Evolutionary conservation across 1,139 yeast species (phyloP).

Genomic region (Spathaspora sp.): DNA sequence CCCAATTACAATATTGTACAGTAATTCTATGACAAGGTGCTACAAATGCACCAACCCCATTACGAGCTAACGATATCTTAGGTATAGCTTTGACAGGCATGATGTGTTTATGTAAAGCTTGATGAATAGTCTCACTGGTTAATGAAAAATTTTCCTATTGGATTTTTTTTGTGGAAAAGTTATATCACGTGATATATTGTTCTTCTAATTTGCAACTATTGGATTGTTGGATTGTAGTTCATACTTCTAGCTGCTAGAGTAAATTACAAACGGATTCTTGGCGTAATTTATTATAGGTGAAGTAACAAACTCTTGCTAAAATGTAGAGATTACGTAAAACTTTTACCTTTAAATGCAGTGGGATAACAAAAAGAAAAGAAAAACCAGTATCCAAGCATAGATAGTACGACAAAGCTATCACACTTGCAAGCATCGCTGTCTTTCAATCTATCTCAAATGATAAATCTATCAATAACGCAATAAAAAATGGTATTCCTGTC

Average conservation of each 20-base stretch:
- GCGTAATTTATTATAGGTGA: no score
- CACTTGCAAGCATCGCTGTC: no score
- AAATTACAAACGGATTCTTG: no score
- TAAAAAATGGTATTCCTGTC: neutral
- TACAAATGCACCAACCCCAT: constrained; percentile 81
- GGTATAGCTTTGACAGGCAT: constrained; percentile 56
- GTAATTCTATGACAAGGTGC: constrained; percentile 72
- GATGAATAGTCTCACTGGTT: neutral
- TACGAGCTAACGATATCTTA: constrained; percentile 59
- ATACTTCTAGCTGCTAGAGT: no score
- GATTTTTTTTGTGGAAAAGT: neutral
- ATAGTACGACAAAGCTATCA: no score
- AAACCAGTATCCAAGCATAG: no score
- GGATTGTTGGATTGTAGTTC: neutral
- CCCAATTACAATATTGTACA: constrained; percentile 87
- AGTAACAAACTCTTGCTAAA: no score
- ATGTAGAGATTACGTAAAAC: no score
- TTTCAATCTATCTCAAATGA: no score
- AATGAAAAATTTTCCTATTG: neutral
- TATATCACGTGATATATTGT: neutral
- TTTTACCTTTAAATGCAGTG: no score
- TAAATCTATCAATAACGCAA: no score
- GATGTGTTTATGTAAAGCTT: neutral
- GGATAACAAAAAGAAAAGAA: no score
- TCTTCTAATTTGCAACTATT: neutral